phyloP scores from a whole-genome alignment of 345 rosid genomes.

The Citrus cavaleriei region DNA sequence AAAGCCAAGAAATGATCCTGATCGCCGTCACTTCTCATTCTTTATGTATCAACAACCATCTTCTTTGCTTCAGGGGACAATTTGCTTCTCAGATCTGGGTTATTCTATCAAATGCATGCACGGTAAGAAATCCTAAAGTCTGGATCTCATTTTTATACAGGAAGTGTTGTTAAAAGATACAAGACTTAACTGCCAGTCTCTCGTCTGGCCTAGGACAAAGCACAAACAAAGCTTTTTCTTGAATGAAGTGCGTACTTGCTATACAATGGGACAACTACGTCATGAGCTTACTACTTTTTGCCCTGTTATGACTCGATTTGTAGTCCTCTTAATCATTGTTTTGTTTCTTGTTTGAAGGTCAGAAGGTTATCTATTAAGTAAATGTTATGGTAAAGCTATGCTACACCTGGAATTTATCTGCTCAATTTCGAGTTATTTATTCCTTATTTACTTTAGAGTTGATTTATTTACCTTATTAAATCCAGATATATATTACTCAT shows the following conservation, averaged over 20 bases:
- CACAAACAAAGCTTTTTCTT: not conserved
- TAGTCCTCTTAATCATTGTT: not conserved
- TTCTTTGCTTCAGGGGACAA: constrained; percentile 61
- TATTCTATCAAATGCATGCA: constrained; percentile 77
- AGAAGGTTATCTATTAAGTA: not conserved
- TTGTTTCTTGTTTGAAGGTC: not conserved
- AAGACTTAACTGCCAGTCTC: not conserved
- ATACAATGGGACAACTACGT: not conserved
- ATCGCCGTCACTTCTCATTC: constrained; percentile 60
- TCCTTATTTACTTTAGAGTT: not conserved
- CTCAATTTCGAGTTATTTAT: not conserved
- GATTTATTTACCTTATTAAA: not conserved
- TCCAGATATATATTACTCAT: not conserved
- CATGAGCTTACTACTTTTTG: not conserved
- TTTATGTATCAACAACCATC: constrained; percentile 80
- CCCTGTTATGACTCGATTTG: not conserved
- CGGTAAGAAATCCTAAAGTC: constrained; percentile 38
- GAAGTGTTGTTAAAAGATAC: not conserved
- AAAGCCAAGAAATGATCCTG: constrained; percentile 88
- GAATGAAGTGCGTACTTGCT: not conserved
- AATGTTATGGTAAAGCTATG: not conserved
- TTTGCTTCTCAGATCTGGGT: constrained; percentile 78
- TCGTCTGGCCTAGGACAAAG: not conserved
- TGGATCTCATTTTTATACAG: no score
- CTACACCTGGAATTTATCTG: not conserved